Conservation (phyloP, 169 alveolate genomes). For the Eimeria zaria region DNA sequence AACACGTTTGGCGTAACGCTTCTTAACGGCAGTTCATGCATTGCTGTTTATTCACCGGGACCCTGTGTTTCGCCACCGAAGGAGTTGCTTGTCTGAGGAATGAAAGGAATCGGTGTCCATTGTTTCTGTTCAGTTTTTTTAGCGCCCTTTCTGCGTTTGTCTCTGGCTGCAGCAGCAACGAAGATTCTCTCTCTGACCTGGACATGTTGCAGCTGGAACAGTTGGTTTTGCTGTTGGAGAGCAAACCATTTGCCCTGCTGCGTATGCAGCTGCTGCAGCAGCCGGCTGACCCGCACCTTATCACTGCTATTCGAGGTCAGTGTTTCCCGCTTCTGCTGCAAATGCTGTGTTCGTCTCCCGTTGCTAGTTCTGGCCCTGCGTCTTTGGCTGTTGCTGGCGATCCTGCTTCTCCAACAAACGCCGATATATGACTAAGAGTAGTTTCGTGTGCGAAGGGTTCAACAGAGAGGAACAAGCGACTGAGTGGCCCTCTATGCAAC, state of each 20-base stretch:
- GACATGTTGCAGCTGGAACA: conserved; percentile 66
- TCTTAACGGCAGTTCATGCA: not conserved
- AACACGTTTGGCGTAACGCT: not conserved
- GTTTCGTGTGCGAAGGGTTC: not conserved
- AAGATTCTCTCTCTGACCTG: conserved; percentile 29
- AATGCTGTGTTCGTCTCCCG: not conserved
- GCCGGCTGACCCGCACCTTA: conserved; percentile 50
- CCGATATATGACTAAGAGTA: not conserved
- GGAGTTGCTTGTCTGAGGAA: not conserved
- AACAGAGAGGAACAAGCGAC: not conserved
- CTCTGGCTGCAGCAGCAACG: conserved; percentile 60
- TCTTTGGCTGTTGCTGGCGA: not conserved
- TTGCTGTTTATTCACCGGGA: not conserved
- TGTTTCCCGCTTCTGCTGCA: not conserved
- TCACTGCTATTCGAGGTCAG: conserved; percentile 59
- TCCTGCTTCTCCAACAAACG: not conserved
- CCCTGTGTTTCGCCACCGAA: not conserved
- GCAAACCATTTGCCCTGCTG: conserved; percentile 50
- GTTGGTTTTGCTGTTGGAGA: conserved; percentile 45
- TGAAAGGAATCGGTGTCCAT: not conserved
- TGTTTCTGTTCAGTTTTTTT: not conserved
- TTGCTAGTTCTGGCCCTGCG: not conserved
- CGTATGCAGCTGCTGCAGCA: conserved; percentile 54
- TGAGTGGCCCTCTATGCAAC: not conserved
- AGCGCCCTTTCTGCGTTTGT: not conserved